Base-by-base conservation (phyloP, 2,329 filamentous ascomycete species). In the Ambrosiella beaveri region DNA sequence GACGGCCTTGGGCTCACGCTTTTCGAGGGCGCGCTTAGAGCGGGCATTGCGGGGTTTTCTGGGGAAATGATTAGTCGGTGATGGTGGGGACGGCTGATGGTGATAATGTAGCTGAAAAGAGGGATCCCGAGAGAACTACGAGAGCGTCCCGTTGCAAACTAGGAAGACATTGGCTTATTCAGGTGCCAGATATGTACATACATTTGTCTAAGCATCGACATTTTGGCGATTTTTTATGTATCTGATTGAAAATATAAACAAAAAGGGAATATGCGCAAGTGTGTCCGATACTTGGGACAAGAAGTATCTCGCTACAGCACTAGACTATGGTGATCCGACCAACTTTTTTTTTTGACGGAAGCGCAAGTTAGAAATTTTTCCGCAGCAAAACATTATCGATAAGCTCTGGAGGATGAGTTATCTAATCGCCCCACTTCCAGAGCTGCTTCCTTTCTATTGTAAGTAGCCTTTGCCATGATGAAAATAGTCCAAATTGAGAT, bases 11-110 rank as follows among this genome's bases (percentile, higher is more conserved):
- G 93, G 88, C 67, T 88, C 90, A 67, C 87, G 86, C 73, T 94
- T 91, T 70, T 95, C 93, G 68, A 97, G 83, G 63, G 88, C 90
- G 65, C 93, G 85, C 78, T 95, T 95, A 60, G 89, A 93, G 75
- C 93, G 89, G 65, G 91, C 89, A 72, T 80, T 81, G 62, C 76
- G 75, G 63, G 79, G 78, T 71, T 80, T 80, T 68, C 77, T 80
- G 63, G 11, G 45, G n/a, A 17, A 39, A 2, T n/a, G 44, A 47
- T 13, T 13, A 12, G 40, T 47, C 19, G 19, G n/a, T 47, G 7
- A 47, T 15, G n/a, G 44, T 13, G 2, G n/a, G 44, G 44, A 47
- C 13, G 19, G n/a, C 8, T 13, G 2, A 41, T 41, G 40, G 40
- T 52, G 35, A 27, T 52, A 19, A 7, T 27, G 6, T 36, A 3